Conservation (phyloP, 1,139 yeast genomes). For the Debaryomycetaceae sp. region DNA sequence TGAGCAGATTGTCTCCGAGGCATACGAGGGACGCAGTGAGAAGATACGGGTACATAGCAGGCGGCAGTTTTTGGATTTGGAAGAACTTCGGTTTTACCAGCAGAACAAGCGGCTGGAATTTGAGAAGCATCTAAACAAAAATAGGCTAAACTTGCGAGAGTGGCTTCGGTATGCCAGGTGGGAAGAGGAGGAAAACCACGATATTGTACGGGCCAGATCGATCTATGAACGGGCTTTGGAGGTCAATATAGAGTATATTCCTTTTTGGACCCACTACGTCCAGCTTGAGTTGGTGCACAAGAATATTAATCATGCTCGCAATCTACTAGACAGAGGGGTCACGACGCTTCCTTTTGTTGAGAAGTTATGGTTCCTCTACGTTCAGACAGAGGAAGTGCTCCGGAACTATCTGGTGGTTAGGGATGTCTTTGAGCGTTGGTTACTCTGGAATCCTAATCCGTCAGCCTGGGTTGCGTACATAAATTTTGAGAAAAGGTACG, state of each 20-base stretch:
- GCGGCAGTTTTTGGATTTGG: slow-evolving; percentile 68
- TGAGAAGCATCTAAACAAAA: slow-evolving; percentile 82
- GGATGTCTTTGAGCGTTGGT: slow-evolving; percentile 74
- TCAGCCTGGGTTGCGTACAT: slow-evolving; percentile 76
- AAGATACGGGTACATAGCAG: slow-evolving; percentile 39
- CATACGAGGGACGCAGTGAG: slow-evolving; percentile 33
- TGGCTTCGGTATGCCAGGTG: slow-evolving; percentile 93
- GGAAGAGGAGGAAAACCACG: slow-evolving; percentile 76
- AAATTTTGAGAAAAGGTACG: slow-evolving; percentile 67
- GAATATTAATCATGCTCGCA: slow-evolving; percentile 86
- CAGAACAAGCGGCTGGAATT: slow-evolving; percentile 74
- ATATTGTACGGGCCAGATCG: slow-evolving; percentile 72
- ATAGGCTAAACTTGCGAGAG: slow-evolving; percentile 76
- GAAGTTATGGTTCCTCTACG: slow-evolving; percentile 82
- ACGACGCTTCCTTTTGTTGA: slow-evolving; percentile 72
- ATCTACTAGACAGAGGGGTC: slow-evolving; percentile 76
- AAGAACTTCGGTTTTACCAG: slow-evolving; percentile 75
- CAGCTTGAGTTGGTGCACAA: slow-evolving; percentile 71
- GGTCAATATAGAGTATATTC: slow-evolving; percentile 69
- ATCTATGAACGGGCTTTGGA: slow-evolving; percentile 85
- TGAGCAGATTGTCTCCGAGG: slow-evolving; percentile 37
- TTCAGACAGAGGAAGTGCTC: slow-evolving; percentile 78
- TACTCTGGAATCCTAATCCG: slow-evolving; percentile 64
- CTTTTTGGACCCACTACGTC: slow-evolving; percentile 83
- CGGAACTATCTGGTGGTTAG: slow-evolving; percentile 64